Evolutionary conservation across 768 basidiomycete species (phyloP), one percentile per base, ranked within the genome.

Genomic region (Auricularia auricula-judae): DNA sequence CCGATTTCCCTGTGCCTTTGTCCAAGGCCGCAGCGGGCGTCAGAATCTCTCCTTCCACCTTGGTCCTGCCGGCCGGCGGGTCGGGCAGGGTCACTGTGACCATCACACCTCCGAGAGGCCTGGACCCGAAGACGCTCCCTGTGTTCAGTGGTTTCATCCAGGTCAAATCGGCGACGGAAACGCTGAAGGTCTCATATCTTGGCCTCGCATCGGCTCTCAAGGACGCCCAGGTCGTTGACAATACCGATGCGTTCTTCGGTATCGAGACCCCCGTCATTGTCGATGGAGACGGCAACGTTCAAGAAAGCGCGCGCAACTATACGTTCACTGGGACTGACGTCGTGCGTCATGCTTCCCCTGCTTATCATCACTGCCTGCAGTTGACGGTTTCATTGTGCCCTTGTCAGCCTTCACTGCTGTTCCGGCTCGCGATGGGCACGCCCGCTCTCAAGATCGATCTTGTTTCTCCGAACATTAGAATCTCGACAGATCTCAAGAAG

Each of bases 131-230:
- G 35, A 75, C 79, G 2, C 80, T 83, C 72, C 85, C 85, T 23
- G 76, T 85, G 64, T 86, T 81, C 74, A 83, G 82, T 36, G 86
- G 85, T 5, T 85, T 79, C 76, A 82, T 87, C 67, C 66, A 76
- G 64, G 67, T 76, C 47, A 63, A 66, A 3, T 72, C 7, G 67
- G 70, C 12, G 58, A 36, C 61, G 60, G 63, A 16, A 77, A 81
- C 64, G 56, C 72, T 75, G 61, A 76, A 79, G 36, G 76, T 80
- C 33, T 76, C 80, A 3, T 85, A 83, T 69, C 70, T 84, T 18
- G 83, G 83, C 7, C 64, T 79, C 16, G 75, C 72, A 0, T 76
- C 73, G 0, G 65, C 74, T n/a, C 73, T 84, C 66, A 79, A 77
- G 68, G 73, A 83, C 65, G 78, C 79, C 66, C 78, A 78, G 36